phyloP scores from a whole-genome alignment of 2,329 filamentous ascomycete genomes.

The Phaeosphaeria sp. region DNA sequence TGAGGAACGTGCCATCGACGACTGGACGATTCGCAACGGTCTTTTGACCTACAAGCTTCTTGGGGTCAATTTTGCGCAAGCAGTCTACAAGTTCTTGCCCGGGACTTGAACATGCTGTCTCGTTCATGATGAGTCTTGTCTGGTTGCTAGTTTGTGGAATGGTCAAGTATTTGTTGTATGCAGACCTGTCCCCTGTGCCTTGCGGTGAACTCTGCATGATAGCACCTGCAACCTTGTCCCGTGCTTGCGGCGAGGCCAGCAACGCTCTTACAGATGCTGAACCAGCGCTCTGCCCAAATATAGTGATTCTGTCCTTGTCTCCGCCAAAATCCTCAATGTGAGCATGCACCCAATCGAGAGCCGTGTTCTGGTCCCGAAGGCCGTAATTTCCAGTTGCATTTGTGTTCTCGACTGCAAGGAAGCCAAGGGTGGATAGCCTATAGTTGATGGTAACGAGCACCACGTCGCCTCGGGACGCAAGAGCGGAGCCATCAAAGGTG shows the following conservation, averaged over 20 bases:
- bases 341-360: slow-evolving; percentile 57
- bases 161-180: slow-evolving; percentile 32
- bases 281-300: slow-evolving; percentile 49
- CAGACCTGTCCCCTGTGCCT: slow-evolving; percentile 23
- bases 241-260: slow-evolving; percentile 56
- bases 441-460: slow-evolving; percentile 55
- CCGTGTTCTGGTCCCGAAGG: slow-evolving; percentile 58
- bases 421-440: slow-evolving; percentile 44
- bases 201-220: slow-evolving; percentile 45
- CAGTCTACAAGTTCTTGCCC: slow-evolving; percentile 23
- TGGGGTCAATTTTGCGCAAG: slow-evolving; percentile 28
- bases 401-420: slow-evolving; percentile 48
- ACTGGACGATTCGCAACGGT: slow-evolving; percentile 35
- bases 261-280: slow-evolving; percentile 54
- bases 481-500: slow-evolving; percentile 55
- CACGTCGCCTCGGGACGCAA: slow-evolving; percentile 55
- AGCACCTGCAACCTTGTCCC: slow-evolving; percentile 57
- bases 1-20: slow-evolving; percentile 40
- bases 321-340: slow-evolving; percentile 49
- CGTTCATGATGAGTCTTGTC: slow-evolving; percentile 29
- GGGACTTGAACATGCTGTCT: slow-evolving; percentile 29
- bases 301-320: slow-evolving; percentile 43
- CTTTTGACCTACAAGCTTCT: slow-evolving; percentile 23
- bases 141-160: slow-evolving; percentile 27
- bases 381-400: slow-evolving; percentile 58